Evolutionary conservation across 768 basidiomycete genomes (phyloP), one percentile per base, ranked within the genome.

Genomic region (Leccinellum rugosiceps): DNA sequence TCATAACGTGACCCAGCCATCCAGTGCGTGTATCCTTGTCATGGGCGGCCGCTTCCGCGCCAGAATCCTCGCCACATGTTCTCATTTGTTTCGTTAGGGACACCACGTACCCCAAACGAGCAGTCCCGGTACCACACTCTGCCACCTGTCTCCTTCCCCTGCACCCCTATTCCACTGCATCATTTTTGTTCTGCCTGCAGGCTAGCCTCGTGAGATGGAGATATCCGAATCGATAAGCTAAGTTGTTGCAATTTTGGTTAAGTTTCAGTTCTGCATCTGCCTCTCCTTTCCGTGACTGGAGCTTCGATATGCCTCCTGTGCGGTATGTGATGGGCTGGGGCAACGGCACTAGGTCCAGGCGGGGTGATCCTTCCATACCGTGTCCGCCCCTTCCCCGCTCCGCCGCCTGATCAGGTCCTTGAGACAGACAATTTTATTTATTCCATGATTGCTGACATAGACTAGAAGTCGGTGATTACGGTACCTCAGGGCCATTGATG

Each of bases 141-240:
- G 60, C 60, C 45, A 51, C 50, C 10, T n/a, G 14, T 45, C 13
- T 43, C 11, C 41, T 43, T 43, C 23, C 45, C 19, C 45, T 25
- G 23, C 9, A 11, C 53, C 52, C 62, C 57, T 63, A 65, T 63
- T 61, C 52, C 58, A 52, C 50, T 19, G 46, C 51, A 51, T 53
- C 59, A 45, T 48, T 46, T 31, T 43, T 45, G 45, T 26, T 26
- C 45, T 53, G 32, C 50, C 48, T 65, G 55, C 53, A 47, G 52
- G 52, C 31, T 17, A 19, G 52, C 52, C 63, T 58, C 54, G 52
- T 58, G 64, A 50, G 17, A 23, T 35, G 65, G 65, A 66, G 62
- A 65, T 67, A 55, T 19, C 65, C 65, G 65, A 23, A 58, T 38
- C 48, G 58, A 68, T 62, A 65, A 60, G 55, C 54, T 65, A 56